Evolutionary conservation across 495 filamentous ascomycete genomes (phyloP).

Genomic region (Penicillium waksmanii): DNA sequence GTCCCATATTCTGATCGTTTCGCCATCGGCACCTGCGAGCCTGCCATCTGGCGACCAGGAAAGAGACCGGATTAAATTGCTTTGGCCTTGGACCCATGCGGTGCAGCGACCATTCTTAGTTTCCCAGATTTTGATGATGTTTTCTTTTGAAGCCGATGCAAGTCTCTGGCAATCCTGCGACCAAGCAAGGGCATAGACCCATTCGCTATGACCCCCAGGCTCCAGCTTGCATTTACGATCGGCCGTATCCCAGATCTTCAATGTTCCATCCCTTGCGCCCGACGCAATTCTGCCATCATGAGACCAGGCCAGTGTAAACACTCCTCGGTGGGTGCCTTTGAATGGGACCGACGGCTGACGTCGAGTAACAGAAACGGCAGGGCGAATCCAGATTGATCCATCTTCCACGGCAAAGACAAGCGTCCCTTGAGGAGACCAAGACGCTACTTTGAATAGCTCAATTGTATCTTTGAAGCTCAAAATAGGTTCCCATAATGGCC

Average conservation of each 20-base stretch:
- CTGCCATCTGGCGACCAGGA: slow-evolving; percentile 10
- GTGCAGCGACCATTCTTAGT: slow-evolving; percentile 6
- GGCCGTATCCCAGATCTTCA: slow-evolving; percentile 8
- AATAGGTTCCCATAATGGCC: neutral
- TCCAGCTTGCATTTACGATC: neutral
- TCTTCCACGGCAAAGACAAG: slow-evolving; percentile 5
- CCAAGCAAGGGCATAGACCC: slow-evolving; percentile 5
- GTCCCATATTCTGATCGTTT: slow-evolving; percentile 10
- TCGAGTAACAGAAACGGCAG: neutral
- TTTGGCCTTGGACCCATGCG: slow-evolving; percentile 1
- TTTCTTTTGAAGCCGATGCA: slow-evolving; percentile 6
- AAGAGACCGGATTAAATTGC: slow-evolving; percentile 5
- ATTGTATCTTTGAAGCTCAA: slow-evolving; percentile 3
- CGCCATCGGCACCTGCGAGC: slow-evolving; percentile 9
- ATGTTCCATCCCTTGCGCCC: neutral
- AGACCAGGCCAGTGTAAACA: slow-evolving; percentile 8
- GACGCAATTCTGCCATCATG: slow-evolving; percentile 7
- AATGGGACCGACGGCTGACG: neutral
- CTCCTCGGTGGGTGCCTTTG: neutral
- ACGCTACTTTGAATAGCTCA: neutral
- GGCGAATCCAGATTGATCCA: neutral
- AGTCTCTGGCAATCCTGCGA: slow-evolving; percentile 1
- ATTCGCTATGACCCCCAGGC: neutral
- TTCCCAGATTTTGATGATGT: slow-evolving; percentile 6
- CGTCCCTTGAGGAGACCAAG: slow-evolving; percentile 1